Conservation (phyloP, 805 yeast species). For the Wickerhamiella brachini region DNA sequence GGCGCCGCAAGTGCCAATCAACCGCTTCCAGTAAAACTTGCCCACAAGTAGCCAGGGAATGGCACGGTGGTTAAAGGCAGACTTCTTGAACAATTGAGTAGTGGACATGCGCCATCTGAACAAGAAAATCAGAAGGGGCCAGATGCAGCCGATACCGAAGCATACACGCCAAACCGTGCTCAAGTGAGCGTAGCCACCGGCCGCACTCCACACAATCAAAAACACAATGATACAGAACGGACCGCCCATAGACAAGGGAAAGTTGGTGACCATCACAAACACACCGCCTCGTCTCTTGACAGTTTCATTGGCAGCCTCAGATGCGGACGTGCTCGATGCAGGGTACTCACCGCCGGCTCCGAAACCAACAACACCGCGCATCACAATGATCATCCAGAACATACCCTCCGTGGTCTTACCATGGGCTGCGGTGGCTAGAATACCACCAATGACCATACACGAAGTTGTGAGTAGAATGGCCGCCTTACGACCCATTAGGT, state of each 20-base stretch:
- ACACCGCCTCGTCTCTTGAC: conserved; percentile 47
- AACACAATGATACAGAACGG: conserved; percentile 61
- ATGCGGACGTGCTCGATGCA: conserved; percentile 52
- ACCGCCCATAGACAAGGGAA: conserved; percentile 64
- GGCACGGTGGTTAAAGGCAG: conserved; percentile 45
- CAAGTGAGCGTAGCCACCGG: conserved; percentile 28
- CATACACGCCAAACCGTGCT: conserved; percentile 56
- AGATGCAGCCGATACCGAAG: conserved; percentile 59
- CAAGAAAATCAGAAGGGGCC: conserved; percentile 61
- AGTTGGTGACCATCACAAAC: conserved; percentile 53
- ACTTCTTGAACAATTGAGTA: conserved; percentile 46
- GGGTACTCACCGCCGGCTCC: conserved; percentile 74
- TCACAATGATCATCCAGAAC: conserved; percentile 66
- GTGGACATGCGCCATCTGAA: conserved; percentile 60
- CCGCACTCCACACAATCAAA: conserved; percentile 50
- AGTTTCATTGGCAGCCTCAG: conserved; percentile 59
- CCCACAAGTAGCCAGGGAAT: conserved; percentile 43
- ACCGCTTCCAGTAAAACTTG: conserved; percentile 53
- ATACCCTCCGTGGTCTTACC: conserved; percentile 45
- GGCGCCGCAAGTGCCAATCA: conserved; percentile 57
- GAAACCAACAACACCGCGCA: conserved; percentile 62
- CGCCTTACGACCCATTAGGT: conserved; percentile 50
- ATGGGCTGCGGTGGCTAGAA: conserved; percentile 57
- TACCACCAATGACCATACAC: conserved; percentile 49
- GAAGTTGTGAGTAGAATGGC: conserved; percentile 54